phyloP scores from a whole-genome alignment of 1,139 yeast genomes.

The Eremothecium sinecaudum region DNA sequence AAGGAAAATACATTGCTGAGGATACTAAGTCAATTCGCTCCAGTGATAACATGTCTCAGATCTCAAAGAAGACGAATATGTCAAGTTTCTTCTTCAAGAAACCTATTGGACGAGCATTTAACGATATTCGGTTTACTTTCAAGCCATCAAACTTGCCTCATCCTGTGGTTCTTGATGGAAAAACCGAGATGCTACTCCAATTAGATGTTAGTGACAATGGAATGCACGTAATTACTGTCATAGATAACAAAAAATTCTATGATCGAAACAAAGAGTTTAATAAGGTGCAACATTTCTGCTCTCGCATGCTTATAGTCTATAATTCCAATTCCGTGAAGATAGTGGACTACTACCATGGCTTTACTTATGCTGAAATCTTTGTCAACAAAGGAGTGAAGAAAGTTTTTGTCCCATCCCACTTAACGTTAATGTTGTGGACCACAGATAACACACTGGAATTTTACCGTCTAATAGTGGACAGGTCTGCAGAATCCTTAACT shows the following conservation, averaged over 20 bases:
- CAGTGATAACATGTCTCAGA: constrained; percentile 8
- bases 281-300: constrained; percentile 14
- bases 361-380: constrained; percentile 17
- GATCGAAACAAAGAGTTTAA: constrained; percentile 17
- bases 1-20: neutral
- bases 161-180: constrained; percentile 19
- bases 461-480: constrained; percentile 21
- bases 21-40: constrained; percentile 7
- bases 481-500: constrained; percentile 12
- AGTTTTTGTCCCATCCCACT: constrained; percentile 13
- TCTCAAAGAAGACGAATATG: constrained; percentile 16
- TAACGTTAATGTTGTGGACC: constrained; percentile 21
- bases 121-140: constrained; percentile 13
- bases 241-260: constrained; percentile 15
- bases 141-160: constrained; percentile 8
- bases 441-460: constrained; percentile 15
- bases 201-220: constrained; percentile 9
- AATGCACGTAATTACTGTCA: constrained; percentile 12
- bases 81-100: constrained; percentile 16
- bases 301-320: constrained; percentile 18
- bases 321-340: constrained; percentile 15
- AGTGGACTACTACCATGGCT: constrained; percentile 24
- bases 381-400: constrained; percentile 21
- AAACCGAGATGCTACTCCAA: constrained; percentile 16
- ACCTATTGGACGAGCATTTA: neutral